Percentiles rank a stretch among this genome's conserved stretches.
phyloP scores from a whole-genome alignment of 441 rosid species.

The Erysimum cheiri region DNA sequence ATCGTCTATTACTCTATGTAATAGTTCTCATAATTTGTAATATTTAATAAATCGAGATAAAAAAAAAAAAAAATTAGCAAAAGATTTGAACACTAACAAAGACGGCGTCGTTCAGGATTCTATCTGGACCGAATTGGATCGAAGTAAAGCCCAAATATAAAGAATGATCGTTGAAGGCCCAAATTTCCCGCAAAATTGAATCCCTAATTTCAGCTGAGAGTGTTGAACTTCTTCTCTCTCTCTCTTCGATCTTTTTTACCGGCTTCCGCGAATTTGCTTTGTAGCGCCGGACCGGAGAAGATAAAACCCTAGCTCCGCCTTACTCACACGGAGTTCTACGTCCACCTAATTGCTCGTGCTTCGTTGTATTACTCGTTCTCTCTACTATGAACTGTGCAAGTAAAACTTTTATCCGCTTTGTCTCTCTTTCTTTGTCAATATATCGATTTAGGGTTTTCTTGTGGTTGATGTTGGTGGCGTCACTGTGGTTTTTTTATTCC shows the following conservation, averaged over 20 bases:
- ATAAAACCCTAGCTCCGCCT: constrained; percentile 37
- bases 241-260: constrained; percentile 9
- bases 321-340: constrained; percentile 2
- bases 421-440: background rate
- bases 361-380: constrained; percentile 1
- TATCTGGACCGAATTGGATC: background rate
- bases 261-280: constrained; percentile 34
- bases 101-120: background rate
- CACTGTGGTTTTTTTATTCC: background rate
- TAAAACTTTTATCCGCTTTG: constrained; percentile 39
- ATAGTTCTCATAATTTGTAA: no score
- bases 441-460: constrained; percentile 30
- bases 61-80: no score
- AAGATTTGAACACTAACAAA: no score
- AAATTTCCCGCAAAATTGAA: background rate
- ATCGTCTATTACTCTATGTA: no score
- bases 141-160: constrained; percentile 15
- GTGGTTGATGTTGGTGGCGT: background rate
- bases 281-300: constrained; percentile 34
- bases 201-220: constrained; percentile 34
- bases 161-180: constrained; percentile 8
- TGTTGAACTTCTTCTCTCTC: background rate
- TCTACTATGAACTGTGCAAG: constrained; percentile 81
- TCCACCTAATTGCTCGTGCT: background rate
- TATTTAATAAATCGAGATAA: no score